These are phyloP conservation scores for Ogataea corticis DNA, from an alignment of 805 yeast genomes.

Conservation along the genomic window DNA sequence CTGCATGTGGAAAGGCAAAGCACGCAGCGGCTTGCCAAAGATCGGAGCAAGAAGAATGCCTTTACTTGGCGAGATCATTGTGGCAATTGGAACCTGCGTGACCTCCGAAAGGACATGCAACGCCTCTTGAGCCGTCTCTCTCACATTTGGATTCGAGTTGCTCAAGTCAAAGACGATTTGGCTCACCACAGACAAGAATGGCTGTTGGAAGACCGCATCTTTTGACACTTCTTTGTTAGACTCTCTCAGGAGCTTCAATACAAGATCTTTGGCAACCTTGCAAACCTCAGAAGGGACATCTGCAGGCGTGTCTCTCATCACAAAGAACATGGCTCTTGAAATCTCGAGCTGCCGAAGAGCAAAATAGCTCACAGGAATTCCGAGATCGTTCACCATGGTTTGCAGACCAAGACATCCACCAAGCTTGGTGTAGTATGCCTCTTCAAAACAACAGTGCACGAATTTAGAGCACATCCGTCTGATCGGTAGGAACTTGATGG, in stretches of 20 bases:
- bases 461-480: slow-evolving; percentile 77
- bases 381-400: slow-evolving; percentile 67
- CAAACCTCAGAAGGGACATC: slow-evolving; percentile 85
- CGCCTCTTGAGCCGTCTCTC: slow-evolving; percentile 78
- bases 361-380: slow-evolving; percentile 72
- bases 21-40: slow-evolving; percentile 94
- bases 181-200: slow-evolving; percentile 81
- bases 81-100: slow-evolving; percentile 66
- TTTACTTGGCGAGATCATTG: slow-evolving; percentile 80
- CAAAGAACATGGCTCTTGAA: slow-evolving; percentile 83
- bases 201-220: slow-evolving; percentile 64
- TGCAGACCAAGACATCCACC: slow-evolving; percentile 88
- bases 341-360: slow-evolving; percentile 79
- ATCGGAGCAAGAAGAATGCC: slow-evolving; percentile 85
- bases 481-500: slow-evolving; percentile 71
- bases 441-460: slow-evolving; percentile 90
- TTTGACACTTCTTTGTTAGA: slow-evolving; percentile 66
- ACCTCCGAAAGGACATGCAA: slow-evolving; percentile 67
- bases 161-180: slow-evolving; percentile 90
- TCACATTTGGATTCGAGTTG: slow-evolving; percentile 78
- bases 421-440: slow-evolving; percentile 77
- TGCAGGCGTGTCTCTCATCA: slow-evolving; percentile 82
- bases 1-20: slow-evolving; percentile 97
- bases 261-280: slow-evolving; percentile 66
- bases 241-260: slow-evolving; percentile 59